Conservation (phyloP, 2,329 filamentous ascomycete genomes). For the Aspergillus flavus region DNA sequence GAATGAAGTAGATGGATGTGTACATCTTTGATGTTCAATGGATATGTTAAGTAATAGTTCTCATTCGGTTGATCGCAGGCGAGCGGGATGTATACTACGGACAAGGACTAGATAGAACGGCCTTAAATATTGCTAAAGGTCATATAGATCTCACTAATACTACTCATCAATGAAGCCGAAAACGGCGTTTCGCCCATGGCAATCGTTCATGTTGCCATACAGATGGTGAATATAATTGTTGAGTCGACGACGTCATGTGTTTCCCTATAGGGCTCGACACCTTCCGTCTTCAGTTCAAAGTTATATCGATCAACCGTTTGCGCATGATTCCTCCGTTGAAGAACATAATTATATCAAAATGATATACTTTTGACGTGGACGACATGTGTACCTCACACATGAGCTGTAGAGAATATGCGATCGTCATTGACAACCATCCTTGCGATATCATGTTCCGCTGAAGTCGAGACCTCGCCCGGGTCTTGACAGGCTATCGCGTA, state of each 20-base stretch:
- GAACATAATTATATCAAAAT: neutral
- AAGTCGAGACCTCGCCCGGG: too few relatives aligned
- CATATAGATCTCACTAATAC: neutral
- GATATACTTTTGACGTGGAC: neutral
- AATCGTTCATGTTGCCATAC: neutral
- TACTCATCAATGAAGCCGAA: neutral
- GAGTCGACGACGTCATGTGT: neutral
- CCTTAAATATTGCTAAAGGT: neutral
- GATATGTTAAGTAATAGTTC: neutral
- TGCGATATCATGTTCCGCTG: too few relatives aligned
- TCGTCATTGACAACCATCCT: too few relatives aligned
- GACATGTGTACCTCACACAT: neutral
- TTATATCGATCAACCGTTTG: too few relatives aligned
- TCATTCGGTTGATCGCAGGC: neutral
- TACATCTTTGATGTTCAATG: neutral
- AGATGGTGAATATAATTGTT: neutral
- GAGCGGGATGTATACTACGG: neutral
- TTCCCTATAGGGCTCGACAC: neutral
- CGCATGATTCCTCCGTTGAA: neutral
- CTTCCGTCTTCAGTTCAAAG: neutral
- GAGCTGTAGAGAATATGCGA: too few relatives aligned
- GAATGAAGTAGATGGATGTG: neutral
- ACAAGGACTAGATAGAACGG: neutral
- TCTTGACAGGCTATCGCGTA: neutral
- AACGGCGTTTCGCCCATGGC: neutral